Evolutionary conservation across 1,284 basidiomycete species (phyloP).

Genomic region (Leccinum subatratum): DNA sequence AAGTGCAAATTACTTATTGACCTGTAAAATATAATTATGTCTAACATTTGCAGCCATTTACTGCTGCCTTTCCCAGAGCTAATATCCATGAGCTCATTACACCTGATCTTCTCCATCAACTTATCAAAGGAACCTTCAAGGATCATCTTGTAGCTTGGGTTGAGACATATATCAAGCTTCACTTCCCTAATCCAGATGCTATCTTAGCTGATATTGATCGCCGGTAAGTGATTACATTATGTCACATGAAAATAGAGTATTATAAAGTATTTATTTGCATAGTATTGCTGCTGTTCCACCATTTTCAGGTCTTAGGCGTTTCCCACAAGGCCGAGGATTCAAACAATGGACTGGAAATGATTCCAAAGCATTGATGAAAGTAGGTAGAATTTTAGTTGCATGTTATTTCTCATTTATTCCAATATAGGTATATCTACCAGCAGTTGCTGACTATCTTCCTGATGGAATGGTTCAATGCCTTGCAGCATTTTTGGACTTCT

Average conservation of each 20-base stretch:
- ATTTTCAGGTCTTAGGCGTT: not conserved
- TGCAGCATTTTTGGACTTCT: constrained; percentile 2
- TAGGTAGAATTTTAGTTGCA: too few relatives aligned
- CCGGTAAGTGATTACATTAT: too few relatives aligned
- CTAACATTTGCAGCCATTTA: not conserved
- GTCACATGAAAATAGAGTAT: not conserved
- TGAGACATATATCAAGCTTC: not conserved
- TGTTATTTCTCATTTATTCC: not conserved
- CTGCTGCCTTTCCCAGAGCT: not conserved
- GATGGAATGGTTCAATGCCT: constrained; percentile 1
- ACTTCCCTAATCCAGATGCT: not conserved
- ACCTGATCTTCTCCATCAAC: not conserved
- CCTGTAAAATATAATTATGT: too few relatives aligned
- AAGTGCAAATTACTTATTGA: not conserved
- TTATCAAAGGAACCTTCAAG: not conserved
- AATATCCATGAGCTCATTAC: not conserved
- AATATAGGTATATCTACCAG: not conserved
- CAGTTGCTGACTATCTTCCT: not conserved
- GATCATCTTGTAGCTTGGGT: not conserved
- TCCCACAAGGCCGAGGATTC: not conserved
- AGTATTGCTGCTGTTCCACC: constrained; percentile 1
- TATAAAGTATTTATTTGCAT: not conserved
- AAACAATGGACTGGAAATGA: not conserved
- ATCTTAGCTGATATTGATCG: not conserved
- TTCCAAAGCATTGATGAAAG: not conserved